These are phyloP conservation scores for Pseudoturritis turrita DNA, from an alignment of 345 rosid species.

Conservation along the genomic window DNA sequence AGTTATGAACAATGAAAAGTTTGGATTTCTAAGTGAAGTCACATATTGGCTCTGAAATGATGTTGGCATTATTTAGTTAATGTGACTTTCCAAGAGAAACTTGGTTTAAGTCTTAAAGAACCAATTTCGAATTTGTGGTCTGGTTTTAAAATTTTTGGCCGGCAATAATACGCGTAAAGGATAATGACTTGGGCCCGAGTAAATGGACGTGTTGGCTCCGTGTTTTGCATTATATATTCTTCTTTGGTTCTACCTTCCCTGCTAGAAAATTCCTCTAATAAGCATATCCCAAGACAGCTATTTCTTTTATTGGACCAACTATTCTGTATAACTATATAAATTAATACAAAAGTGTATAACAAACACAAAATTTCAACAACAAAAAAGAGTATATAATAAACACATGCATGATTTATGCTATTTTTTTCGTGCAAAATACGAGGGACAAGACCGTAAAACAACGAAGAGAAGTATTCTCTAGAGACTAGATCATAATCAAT, in stretches of 20 bases:
- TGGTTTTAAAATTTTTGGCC: background rate
- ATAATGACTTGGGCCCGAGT: background rate
- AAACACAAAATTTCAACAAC: too few species aligned
- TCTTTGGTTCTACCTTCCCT: too few species aligned
- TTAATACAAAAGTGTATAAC: background rate
- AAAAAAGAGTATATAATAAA: background rate
- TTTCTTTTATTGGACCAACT: background rate
- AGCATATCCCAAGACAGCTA: background rate
- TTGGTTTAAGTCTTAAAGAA: background rate
- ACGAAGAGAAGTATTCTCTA: background rate
- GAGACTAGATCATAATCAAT: background rate
- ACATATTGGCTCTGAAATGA: background rate
- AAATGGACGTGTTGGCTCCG: background rate
- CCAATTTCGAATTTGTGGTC: background rate
- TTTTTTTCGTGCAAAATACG: background rate
- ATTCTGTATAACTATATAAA: background rate
- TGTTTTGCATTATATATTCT: too few species aligned
- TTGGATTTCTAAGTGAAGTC: background rate
- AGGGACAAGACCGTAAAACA: constrained; percentile 10
- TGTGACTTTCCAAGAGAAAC: background rate
- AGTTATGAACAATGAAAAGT: background rate
- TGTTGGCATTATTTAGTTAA: background rate
- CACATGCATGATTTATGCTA: background rate
- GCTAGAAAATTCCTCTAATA: background rate
- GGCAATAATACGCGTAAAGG: background rate